Conservation (phyloP, 2,329 filamentous ascomycete species). For the Colletotrichum godetiae region DNA sequence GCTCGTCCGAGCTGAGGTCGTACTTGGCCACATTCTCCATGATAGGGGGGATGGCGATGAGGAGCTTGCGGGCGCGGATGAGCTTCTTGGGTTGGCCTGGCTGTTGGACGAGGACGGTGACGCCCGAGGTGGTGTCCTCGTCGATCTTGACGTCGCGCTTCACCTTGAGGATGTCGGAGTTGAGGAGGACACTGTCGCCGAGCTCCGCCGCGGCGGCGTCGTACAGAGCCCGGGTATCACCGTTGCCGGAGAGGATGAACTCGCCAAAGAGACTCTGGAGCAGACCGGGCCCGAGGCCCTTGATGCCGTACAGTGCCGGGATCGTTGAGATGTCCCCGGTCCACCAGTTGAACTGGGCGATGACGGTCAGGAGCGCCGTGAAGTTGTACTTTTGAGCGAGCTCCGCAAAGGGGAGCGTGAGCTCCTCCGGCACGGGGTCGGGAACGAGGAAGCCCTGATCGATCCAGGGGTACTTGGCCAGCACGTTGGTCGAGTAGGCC, state of each 20-base stretch:
- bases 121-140: constrained; percentile 36
- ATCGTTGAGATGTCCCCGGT: constrained; percentile 51
- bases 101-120: constrained; percentile 39
- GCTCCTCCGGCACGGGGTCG: constrained; percentile 55
- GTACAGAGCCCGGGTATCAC: constrained; percentile 42
- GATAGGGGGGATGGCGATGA: constrained; percentile 50
- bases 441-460: constrained; percentile 50
- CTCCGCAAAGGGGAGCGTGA: constrained; percentile 53
- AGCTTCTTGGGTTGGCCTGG: constrained; percentile 12
- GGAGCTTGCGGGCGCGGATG: constrained; percentile 40
- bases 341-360: constrained; percentile 49
- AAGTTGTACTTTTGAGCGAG: constrained; percentile 56
- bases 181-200: constrained; percentile 42
- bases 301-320: constrained; percentile 54
- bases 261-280: constrained; percentile 35
- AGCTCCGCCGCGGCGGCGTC: constrained; percentile 41
- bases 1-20: constrained; percentile 45
- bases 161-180: constrained; percentile 39
- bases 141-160: constrained; percentile 37
- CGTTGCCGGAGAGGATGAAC: constrained; percentile 38
- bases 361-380: constrained; percentile 45
- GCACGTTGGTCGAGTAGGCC: constrained; percentile 21
- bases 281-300: constrained; percentile 42
- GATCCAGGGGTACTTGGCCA: constrained; percentile 33
- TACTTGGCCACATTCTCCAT: constrained; percentile 45